These are phyloP conservation scores for Blumeriella jaapii DNA, from an alignment of 2,329 filamentous ascomycete species.

Conservation along the genomic window DNA sequence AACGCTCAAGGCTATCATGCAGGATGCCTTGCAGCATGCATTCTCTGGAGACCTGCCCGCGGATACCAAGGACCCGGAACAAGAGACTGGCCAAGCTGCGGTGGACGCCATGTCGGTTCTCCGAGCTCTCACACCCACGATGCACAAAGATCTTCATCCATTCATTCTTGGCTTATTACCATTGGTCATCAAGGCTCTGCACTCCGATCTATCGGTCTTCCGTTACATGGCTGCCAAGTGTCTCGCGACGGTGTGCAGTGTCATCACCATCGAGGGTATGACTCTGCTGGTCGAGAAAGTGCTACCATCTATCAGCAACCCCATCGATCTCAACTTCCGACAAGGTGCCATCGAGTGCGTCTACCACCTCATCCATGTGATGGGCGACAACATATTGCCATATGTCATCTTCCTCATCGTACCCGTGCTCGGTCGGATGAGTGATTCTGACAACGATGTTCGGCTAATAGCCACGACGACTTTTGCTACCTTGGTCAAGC, in stretches of 20 bases:
- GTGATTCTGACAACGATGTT: slow-evolving; percentile 93
- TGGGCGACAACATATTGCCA: slow-evolving; percentile 91
- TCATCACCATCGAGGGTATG: slow-evolving; percentile 91
- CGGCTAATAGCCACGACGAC: slow-evolving; percentile 90
- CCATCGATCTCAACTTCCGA: slow-evolving; percentile 74
- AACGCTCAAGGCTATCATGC: slow-evolving; percentile 69
- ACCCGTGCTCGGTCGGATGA: slow-evolving; percentile 93
- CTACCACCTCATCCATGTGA: slow-evolving; percentile 94
- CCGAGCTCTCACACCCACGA: slow-evolving; percentile 83
- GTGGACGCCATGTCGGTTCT: slow-evolving; percentile 90
- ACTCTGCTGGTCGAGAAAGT: slow-evolving; percentile 91
- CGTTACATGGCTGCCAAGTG: slow-evolving; percentile 96
- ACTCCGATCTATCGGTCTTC: slow-evolving; percentile 81
- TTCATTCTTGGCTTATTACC: slow-evolving; percentile 80
- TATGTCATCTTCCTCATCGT: slow-evolving; percentile 99
- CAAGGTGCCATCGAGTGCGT: slow-evolving; percentile 93
- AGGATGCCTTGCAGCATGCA: slow-evolving; percentile 63
- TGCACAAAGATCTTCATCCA: slow-evolving; percentile 61
- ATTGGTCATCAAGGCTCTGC: slow-evolving; percentile 74
- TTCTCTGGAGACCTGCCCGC: slow-evolving; percentile 62
- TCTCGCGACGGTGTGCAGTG: slow-evolving; percentile 91
- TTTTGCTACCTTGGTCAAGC: slow-evolving; percentile 91
- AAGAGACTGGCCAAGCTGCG: slow-evolving; percentile 76
- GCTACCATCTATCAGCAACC: slow-evolving; percentile 82
- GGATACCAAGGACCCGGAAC: slow-evolving; percentile 62